Conservation (phyloP, 192 early-diverging fungal species). For the Geranomyces michiganensis region DNA sequence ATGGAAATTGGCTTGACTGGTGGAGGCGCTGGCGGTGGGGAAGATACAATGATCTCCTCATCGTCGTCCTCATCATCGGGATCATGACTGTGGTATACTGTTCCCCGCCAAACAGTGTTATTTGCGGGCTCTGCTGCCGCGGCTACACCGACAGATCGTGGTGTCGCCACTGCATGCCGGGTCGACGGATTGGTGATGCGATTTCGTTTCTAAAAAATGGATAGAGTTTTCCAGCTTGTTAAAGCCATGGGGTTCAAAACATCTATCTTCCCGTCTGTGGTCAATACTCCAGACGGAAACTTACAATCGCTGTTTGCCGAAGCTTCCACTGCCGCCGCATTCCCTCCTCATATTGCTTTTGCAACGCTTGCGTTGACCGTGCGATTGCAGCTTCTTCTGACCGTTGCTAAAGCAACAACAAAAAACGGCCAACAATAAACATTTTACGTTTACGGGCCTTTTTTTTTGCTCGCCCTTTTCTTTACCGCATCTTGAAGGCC, state of each 20-base stretch:
- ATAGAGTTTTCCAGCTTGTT: background rate
- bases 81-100: background rate
- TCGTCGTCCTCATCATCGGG: background rate
- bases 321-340: slow-evolving; percentile 20
- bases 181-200: background rate
- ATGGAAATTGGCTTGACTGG: background rate
- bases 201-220: background rate
- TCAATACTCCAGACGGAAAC: too few species aligned
- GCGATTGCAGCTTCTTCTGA: slow-evolving; percentile 10
- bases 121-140: background rate
- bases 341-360: slow-evolving; percentile 24
- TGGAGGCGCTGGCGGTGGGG: background rate
- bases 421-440: background rate
- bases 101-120: background rate
- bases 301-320: background rate
- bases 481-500: background rate
- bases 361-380: slow-evolving; percentile 2
- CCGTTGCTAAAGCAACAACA: background rate
- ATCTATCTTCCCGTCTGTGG: background rate
- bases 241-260: background rate
- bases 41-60: background rate
- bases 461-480: background rate
- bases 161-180: background rate
- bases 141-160: background rate
- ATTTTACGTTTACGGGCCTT: too few species aligned